Evolutionary conservation across 345 rosid genomes (phyloP), one percentile per base, ranked within the genome.

Genomic region (Eucalyptus cladocalyx): DNA sequence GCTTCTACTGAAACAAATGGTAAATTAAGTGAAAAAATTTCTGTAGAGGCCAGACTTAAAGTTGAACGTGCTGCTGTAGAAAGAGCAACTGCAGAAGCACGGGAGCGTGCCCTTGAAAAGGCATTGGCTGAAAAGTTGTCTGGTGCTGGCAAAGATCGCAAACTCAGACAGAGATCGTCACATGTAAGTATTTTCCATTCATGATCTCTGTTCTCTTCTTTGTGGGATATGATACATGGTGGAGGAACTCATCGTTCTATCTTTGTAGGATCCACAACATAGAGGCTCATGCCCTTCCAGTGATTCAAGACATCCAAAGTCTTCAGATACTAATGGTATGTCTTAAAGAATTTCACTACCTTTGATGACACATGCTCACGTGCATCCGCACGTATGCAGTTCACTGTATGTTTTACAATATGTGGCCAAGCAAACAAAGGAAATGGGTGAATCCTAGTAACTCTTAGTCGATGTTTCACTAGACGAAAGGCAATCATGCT

Each of bases 41-140:
- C 93, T 72, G 51, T 91, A 91, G 97, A 97, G 90, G 98, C 98
- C 88, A 97, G 93, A 90, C 93, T 94, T 87, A 95, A 93, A 92
- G 93, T 95, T 67, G 97, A 97, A 90, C 98, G 98, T 87, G 97
- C 99, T 91, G 99, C 99, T 47, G 99, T 97, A 67, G 98, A 97
- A 92, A 92, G 99, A 94, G 99, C 96, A 87, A 96, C 97, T 88
- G 94, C 96, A 60, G 99, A 97, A 93, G 99, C 99, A 80, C 94
- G 99, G 89, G 96, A 91, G 90, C 99, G 99, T 87, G 97, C 97
- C 87, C 87, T 97, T 32, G 99, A 97, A 91, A 97, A 93, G 92
- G 98, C 98, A 69, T 85, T 95, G 94, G 95, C 97, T 80, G 96
- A 94, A 87, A 95, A 94, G 90, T 92, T 89, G 86, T 91, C 94